Evolutionary conservation across 768 basidiomycete species (phyloP), one percentile per base, ranked within the genome.

Genomic region (Galerina sulciceps): DNA sequence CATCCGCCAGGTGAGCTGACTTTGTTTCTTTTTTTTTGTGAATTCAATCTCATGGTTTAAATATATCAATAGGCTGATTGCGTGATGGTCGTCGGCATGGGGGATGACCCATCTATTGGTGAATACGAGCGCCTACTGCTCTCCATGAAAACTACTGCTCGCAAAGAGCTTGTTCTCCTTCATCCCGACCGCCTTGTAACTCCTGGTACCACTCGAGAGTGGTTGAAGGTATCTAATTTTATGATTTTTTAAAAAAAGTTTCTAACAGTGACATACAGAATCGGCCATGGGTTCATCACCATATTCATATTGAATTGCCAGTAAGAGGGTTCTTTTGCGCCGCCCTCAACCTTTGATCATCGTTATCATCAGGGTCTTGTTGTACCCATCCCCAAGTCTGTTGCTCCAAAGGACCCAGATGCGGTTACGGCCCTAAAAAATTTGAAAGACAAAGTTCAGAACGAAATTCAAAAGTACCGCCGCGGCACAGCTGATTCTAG

Each of bases 71-170:
- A 93, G 87, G 95, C 95, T 14, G 95, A 98, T 75, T 96, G 86
- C 69, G 91, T 97, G 37, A 88, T 97, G 86, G 86, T 96, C 18
- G 90, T 96, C 53, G 95, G 93, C 8, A 90, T 96, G 85, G 96
- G 93, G 3, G 95, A 97, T 57, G 95, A 94, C 68, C 89, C 94
- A 13, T 83, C 83, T 17, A 78, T 94, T 6, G 97, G 97, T 11
- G 97, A 99, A 75, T 99, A 94, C 67, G 96, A 99, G 72, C 86
- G 96, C 53, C 78, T 99, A 3, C 75, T 99, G 18, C 80, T 98
- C 41, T 95, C 95, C 1, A 91, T 95, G 82, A 99, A 99, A 78
- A 98, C 96, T 0, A 99, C 96, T 0, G 97, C 96, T n/a, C 79
- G 97, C 54, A 99, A 99, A 74, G 97, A 99, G 71, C 85, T 99